Evolutionary conservation across 768 basidiomycete species (phyloP).

Genomic region (Artomyces pyxidatus): DNA sequence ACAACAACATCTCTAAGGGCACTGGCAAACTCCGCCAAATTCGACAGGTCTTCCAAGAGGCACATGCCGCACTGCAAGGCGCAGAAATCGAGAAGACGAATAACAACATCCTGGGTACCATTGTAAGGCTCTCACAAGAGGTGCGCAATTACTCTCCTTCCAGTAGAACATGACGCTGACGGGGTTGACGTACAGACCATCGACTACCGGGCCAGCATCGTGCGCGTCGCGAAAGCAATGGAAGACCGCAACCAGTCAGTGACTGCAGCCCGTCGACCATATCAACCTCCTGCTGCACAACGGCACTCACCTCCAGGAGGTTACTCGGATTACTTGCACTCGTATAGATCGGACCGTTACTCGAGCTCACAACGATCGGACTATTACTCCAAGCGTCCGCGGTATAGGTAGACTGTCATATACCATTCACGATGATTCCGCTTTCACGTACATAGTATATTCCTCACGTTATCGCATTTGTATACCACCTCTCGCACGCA

Average conservation of each 20-base stretch:
- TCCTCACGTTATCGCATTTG: too few species aligned
- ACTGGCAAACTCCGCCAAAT: constrained; percentile 26
- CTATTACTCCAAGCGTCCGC: neutral
- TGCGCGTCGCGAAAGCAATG: neutral
- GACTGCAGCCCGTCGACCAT: too few species aligned
- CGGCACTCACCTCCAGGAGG: neutral
- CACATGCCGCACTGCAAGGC: constrained; percentile 15
- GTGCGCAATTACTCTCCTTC: constrained; percentile 3
- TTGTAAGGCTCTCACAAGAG: constrained; percentile 17
- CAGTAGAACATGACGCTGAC: neutral
- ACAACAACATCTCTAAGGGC: constrained; percentile 33
- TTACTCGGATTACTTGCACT: neutral
- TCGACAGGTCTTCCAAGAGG: constrained; percentile 28
- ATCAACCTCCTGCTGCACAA: too few species aligned
- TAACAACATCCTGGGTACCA: constrained; percentile 17
- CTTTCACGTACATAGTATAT: too few species aligned
- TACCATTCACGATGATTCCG: too few species aligned
- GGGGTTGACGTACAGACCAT: neutral
- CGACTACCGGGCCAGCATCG: neutral
- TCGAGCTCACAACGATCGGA: neutral
- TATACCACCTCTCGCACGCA: too few species aligned
- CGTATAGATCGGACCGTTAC: neutral
- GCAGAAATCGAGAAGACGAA: constrained; percentile 4
- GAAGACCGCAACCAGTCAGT: neutral
- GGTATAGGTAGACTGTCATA: neutral